Evolutionary conservation across 345 rosid genomes (phyloP).

Genomic region (Eucalyptus globulus): DNA sequence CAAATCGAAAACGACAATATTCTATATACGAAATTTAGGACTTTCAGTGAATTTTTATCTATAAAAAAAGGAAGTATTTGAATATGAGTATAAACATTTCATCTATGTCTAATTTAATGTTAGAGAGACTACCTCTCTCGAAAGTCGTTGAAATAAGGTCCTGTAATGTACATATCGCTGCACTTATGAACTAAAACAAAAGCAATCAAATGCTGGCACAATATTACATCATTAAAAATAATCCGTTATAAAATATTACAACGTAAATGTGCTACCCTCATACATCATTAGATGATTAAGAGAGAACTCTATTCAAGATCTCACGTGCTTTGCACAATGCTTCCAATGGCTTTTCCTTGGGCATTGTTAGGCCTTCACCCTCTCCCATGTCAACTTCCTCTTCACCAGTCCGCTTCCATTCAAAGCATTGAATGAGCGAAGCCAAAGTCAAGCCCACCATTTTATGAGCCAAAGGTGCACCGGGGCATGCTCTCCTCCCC

Average conservation of each 20-base stretch:
- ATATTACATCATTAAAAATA: not conserved
- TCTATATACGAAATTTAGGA: not conserved
- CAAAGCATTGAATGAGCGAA: constrained; percentile 41
- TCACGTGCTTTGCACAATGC: constrained; percentile 17
- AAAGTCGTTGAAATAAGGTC: not conserved
- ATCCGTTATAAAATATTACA: not conserved
- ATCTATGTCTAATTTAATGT: too few species aligned
- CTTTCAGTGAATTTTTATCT: not conserved
- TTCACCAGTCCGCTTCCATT: constrained; percentile 30
- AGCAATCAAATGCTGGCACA: not conserved
- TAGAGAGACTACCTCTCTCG: not conserved
- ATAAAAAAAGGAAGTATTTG: not conserved
- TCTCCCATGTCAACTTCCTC: constrained; percentile 32
- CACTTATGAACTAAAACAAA: not conserved
- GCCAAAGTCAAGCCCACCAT: constrained; percentile 12
- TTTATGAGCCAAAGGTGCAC: constrained; percentile 6
- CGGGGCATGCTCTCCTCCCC: constrained; percentile 20
- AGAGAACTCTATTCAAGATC: not conserved
- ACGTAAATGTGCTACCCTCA: not conserved
- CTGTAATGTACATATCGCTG: not conserved
- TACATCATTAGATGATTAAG: not conserved
- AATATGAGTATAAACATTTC: not conserved
- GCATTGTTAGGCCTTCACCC: constrained; percentile 30
- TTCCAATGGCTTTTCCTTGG: constrained; percentile 22
- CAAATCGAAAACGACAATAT: not conserved